Percentiles rank a stretch among this genome's conserved stretches.
phyloP scores from a whole-genome alignment of 805 yeast species.

The Yamadazyma insecticola region DNA sequence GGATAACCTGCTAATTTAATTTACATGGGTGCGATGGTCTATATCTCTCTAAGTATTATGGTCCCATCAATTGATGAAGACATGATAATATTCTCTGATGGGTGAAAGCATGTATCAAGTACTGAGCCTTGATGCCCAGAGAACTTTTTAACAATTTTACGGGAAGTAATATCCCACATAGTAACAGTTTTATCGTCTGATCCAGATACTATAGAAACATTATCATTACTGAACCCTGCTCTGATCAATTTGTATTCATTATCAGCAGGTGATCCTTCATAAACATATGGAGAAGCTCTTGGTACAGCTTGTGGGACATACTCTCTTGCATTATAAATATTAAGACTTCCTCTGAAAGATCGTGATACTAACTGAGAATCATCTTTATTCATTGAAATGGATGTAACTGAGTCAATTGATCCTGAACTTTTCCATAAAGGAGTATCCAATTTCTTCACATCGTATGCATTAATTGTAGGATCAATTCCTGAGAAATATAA shows the following conservation, averaged over 20 bases:
- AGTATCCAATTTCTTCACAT: constrained; percentile 39
- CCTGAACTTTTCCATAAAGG: constrained; percentile 44
- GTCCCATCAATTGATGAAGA: constrained; percentile 56
- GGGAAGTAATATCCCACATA: constrained; percentile 55
- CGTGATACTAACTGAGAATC: constrained; percentile 46
- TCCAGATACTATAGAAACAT: constrained; percentile 48
- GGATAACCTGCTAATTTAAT: too few species aligned
- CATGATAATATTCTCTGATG: constrained; percentile 34
- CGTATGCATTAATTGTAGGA: constrained; percentile 57
- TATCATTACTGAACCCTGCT: constrained; percentile 42
- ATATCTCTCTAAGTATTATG: constrained; percentile 43
- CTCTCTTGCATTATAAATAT: constrained; percentile 47
- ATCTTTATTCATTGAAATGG: constrained; percentile 45
- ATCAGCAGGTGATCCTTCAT: constrained; percentile 52
- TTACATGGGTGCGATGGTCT: constrained; percentile 1
- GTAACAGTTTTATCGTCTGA: constrained; percentile 57
- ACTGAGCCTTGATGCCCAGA: constrained; percentile 63
- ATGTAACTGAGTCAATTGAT: constrained; percentile 51
- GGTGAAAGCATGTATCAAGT: constrained; percentile 55
- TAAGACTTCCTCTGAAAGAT: constrained; percentile 53
- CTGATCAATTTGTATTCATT: constrained; percentile 50
- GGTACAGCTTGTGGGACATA: constrained; percentile 34
- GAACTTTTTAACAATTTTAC: constrained; percentile 43
- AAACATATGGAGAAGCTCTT: constrained; percentile 42
- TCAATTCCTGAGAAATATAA: constrained; percentile 67